Conservation (phyloP, 257 asterid genomes). For the Vinca minor region DNA sequence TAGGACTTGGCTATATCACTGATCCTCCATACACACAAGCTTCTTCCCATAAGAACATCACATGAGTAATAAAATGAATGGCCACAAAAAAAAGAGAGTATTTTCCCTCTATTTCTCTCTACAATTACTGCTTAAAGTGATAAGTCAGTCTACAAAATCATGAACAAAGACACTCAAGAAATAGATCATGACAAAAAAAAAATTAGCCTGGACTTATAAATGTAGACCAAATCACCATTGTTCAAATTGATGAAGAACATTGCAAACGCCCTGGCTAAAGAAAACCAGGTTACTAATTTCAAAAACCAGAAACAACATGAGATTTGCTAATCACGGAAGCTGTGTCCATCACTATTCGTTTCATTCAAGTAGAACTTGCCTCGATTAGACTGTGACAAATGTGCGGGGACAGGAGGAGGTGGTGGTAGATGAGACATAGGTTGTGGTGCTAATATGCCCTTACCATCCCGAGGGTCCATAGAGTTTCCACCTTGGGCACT, state of each 20-base stretch:
- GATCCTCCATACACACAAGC: no score
- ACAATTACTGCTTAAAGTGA: no score
- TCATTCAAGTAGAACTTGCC: conserved; percentile 57
- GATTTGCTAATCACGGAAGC: conserved; percentile 46
- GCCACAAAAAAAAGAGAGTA: no score
- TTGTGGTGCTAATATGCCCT: conserved; percentile 49
- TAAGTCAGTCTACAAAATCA: no score
- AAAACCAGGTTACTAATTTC: no score
- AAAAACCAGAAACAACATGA: neutral
- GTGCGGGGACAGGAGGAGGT: conserved; percentile 50
- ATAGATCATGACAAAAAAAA: neutral
- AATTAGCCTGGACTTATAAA: neutral
- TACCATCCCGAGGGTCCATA: conserved; percentile 43
- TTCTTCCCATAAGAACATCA: no score
- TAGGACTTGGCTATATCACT: no score
- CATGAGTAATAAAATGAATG: no score
- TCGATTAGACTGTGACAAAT: conserved; percentile 36
- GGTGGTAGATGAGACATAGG: conserved; percentile 51
- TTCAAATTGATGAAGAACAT: neutral
- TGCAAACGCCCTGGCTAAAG: no score
- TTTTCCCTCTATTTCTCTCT: no score
- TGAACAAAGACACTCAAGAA: no score
- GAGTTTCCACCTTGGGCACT: conserved; percentile 42
- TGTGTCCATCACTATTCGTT: conserved; percentile 52
- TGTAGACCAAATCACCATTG: neutral